These are phyloP conservation scores for Passalora sequoiae DNA, from an alignment of 2,329 filamentous ascomycete genomes.

Conservation along the genomic window DNA sequence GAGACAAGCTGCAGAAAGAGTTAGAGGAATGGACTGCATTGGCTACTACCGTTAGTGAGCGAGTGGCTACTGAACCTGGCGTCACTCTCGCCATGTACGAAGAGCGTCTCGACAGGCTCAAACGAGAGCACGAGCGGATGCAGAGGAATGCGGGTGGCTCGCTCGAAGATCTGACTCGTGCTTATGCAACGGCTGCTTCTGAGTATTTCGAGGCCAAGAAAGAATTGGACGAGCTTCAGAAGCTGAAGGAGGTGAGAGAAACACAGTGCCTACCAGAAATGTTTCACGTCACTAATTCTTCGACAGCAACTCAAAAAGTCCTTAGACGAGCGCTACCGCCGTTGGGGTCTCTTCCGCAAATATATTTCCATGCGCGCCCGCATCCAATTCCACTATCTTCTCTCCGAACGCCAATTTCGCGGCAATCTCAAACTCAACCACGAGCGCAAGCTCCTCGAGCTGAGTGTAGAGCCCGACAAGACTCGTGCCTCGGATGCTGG, in stretches of 20 bases:
- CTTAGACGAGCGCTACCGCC: conserved; percentile 62
- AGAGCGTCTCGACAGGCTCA: conserved; percentile 3
- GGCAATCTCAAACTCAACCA: conserved; percentile 78
- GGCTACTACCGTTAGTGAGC: conserved; percentile 23
- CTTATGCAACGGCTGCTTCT: conserved; percentile 29
- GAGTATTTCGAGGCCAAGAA: conserved; percentile 22
- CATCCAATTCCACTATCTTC: conserved; percentile 78
- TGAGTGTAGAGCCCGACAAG: conserved; percentile 65
- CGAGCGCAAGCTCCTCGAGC: conserved; percentile 63
- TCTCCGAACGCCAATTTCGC: conserved; percentile 84
- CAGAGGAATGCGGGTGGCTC: conserved; percentile 31
- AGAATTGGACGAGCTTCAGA: conserved; percentile 22
- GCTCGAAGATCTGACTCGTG: conserved; percentile 27
- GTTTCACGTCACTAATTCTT: conserved; percentile 10
- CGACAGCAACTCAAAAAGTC: conserved; percentile 52
- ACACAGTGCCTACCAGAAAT: neutral
- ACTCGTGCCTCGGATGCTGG: conserved; percentile 66
- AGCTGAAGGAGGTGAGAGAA: conserved; percentile 38
- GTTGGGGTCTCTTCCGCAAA: conserved; percentile 77
- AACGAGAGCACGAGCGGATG: conserved; percentile 22
- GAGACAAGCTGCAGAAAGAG: conserved; percentile 26
- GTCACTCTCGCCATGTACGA: conserved; percentile 33
- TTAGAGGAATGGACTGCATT: conserved; percentile 24
- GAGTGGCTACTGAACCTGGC: conserved; percentile 28
- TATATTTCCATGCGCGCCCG: conserved; percentile 82